Base-by-base conservation (phyloP, 495 filamentous ascomycete genomes). In the Penicillium turbatum region DNA sequence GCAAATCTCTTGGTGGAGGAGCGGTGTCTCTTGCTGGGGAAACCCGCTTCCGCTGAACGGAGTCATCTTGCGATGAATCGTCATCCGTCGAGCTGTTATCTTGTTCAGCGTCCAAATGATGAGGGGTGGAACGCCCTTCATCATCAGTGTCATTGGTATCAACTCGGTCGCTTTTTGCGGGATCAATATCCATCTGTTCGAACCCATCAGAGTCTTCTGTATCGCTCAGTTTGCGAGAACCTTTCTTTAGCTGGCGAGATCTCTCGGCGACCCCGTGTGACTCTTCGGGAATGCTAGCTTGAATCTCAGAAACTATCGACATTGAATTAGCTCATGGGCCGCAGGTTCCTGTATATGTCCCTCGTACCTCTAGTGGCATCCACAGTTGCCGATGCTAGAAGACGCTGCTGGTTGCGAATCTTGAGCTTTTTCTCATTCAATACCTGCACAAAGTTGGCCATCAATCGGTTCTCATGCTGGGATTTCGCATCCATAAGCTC, bases 351-450 rank as follows among this genome's bases (percentile, higher is more conserved):
- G 2, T 24, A 16, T 32, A 5, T 31, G n/a, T n/a, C 24, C 60
- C 19, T n/a, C 47, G 52, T 65, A 72, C 73, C 64, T 62, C 64
- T 75, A 1, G 68, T 61, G 0, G 75, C 67, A 62, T 87, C 81
- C 8, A 81, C 66, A 34, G 78, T 82, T 6, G 82, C 80, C n/a
- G 75, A 73, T 13, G 76, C 79, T 5, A 93, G 66, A 8, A 91
- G 59, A 16, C 85, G 78, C 55, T 90, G 85, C 64, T 93, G 88
- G 55, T 92, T 86, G 27, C 89, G 74, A 19, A 96, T 92, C 69
- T 93, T 95, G n/a, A 88, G 73, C 68, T 96, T 96, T 70, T 96
- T 96, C 60, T 85, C 84, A 57, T 96, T 96, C 0, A 96, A 68
- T 2, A 95, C 67, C 16, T 79, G 75, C 31, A 78, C 78, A 50